Evolutionary conservation across 495 filamentous ascomycete species (phyloP), one percentile per base, ranked within the genome.

Genomic region (Amphirosellinia nigrospora): DNA sequence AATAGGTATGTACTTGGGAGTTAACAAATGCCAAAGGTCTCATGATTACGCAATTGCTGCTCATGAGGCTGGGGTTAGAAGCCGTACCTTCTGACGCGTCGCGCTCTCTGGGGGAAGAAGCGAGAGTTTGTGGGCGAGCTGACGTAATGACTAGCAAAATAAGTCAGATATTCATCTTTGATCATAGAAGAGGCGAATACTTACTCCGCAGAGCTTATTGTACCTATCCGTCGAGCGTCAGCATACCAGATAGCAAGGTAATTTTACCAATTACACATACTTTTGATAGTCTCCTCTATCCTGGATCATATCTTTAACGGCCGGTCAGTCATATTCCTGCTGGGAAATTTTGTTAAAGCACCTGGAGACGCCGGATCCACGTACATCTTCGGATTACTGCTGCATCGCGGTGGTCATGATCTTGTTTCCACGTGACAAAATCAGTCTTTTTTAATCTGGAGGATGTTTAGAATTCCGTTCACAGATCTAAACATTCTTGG

Each of bases 401-500:
- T 71, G 93, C 87, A 77, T 91, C 91, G 79, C 94, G 89, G 85
- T 99, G 96, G 71, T 86, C 82, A 76, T 90, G 86, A 83, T 99
- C 95, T 75, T 90, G 90, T 82, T 94, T 93, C 86, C 95, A 98
- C 77, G 90, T 94, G 73, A 93, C 89, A 82, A 99, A 96, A 81
- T 99, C 94, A 80, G 96, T 94, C 83, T 98, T 99, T 68, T 89
- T 88, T 78, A 98, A 90, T 43, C 69, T 71, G 32, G 6, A 15
- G 53, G 30, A 43, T 16, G 62, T 71, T 71, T n/a, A 74, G 93
- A 32, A 87, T 78, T 85, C 87, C 30, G 30, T 58, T 36, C 6
- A 8, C 19, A n/a, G 21, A 58, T 36, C 32, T 8, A 58, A 30
- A 28, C 15, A 26, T 4, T 30, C 50, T 30, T 11, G 23, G 48